Evolutionary conservation across 2,329 filamentous ascomycete species (phyloP).

Genomic region (Aspergillus ustus): DNA sequence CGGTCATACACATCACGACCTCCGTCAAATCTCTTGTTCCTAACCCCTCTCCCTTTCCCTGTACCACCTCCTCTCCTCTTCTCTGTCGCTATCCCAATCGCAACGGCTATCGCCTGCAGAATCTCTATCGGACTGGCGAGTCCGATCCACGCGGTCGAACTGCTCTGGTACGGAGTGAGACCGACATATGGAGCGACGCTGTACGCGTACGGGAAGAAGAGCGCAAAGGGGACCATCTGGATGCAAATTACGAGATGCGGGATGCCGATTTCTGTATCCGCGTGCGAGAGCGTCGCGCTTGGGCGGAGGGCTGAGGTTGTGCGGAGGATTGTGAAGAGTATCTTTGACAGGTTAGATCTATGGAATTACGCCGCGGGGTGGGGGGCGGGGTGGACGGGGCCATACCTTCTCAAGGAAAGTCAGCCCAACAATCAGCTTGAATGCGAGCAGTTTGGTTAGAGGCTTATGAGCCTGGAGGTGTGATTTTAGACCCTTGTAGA

Average conservation of each 20-base stretch:
- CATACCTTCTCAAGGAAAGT: constrained; percentile 30
- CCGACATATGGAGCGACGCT: constrained; percentile 28
- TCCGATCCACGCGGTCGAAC: background rate
- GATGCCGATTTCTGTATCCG: constrained; percentile 37
- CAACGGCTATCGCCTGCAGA: background rate
- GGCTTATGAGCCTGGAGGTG: constrained; percentile 35
- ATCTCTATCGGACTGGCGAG: background rate
- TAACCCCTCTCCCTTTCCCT: no score
- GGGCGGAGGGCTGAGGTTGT: constrained; percentile 26
- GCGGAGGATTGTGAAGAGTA: constrained; percentile 36
- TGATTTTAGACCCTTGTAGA: constrained; percentile 32
- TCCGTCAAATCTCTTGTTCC: no score
- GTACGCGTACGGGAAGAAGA: constrained; percentile 39
- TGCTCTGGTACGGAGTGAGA: background rate
- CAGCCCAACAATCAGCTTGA: constrained; percentile 41
- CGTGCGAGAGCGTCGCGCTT: constrained; percentile 31
- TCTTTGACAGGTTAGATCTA: constrained; percentile 9
- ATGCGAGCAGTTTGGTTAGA: constrained; percentile 38
- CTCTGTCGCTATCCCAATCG: background rate
- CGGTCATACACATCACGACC: no score
- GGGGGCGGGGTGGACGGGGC: no score
- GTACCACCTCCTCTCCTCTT: background rate
- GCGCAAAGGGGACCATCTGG: constrained; percentile 37
- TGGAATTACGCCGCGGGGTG: no score
- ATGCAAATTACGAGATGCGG: constrained; percentile 37